These are phyloP conservation scores for Sistotremastrum suecicum DNA, from an alignment of 768 basidiomycete genomes.

Conservation along the genomic window DNA sequence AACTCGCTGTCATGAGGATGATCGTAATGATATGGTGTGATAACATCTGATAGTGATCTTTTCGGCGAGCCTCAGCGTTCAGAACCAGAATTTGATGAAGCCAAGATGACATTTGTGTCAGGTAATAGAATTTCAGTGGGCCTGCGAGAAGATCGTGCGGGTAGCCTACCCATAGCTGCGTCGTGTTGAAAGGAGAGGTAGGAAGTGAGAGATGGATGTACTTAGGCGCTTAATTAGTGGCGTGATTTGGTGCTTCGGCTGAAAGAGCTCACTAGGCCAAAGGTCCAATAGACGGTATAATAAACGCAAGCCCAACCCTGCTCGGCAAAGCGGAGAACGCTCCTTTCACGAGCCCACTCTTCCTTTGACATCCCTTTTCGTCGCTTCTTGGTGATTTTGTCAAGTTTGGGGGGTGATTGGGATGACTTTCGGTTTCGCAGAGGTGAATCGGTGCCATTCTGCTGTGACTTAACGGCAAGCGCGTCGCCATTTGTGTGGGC, in stretches of 20 bases:
- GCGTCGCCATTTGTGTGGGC: conserved; percentile 11
- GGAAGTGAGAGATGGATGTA: conserved; percentile 69
- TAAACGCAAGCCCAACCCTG: conserved; percentile 88
- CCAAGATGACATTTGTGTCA: conserved; percentile 79
- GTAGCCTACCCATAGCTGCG: conserved; percentile 63
- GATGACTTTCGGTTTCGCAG: not conserved
- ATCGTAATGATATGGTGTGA: conserved; percentile 88
- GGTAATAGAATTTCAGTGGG: conserved; percentile 81
- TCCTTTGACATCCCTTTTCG: conserved; percentile 25
- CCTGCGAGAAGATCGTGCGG: conserved; percentile 73
- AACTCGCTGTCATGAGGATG: conserved; percentile 60
- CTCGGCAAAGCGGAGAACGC: conserved; percentile 81
- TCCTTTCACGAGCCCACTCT: conserved; percentile 47
- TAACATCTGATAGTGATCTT: conserved; percentile 96
- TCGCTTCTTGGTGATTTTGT: not conserved
- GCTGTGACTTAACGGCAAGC: conserved; percentile 10
- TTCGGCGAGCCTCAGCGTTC: conserved; percentile 82
- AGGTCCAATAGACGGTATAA: conserved; percentile 58
- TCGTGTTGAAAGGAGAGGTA: conserved; percentile 46
- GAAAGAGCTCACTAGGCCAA: conserved; percentile 55
- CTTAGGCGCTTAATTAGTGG: conserved; percentile 25
- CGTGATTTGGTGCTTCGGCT: conserved; percentile 6
- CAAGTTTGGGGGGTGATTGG: not conserved
- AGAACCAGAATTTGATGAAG: conserved; percentile 83
- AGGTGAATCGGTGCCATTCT: conserved; percentile 13